Base-by-base conservation (phyloP, 106 monocot species). In the Dioscorea zingiberensis region DNA sequence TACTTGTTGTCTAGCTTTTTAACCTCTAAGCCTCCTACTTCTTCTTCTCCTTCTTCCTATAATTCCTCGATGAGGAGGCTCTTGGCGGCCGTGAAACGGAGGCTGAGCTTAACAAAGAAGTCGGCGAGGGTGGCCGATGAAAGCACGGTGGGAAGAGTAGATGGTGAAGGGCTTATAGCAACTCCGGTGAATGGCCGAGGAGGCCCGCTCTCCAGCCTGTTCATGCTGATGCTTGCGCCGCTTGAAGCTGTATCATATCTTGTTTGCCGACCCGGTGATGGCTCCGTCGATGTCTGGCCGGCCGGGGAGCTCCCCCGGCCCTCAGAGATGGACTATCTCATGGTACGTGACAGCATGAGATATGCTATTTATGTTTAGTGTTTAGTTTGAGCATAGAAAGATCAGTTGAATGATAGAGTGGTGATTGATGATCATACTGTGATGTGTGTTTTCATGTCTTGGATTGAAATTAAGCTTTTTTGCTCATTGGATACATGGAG, bases 311-410 rank as follows among this genome's bases (percentile, higher is more conserved):
- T 23, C 1, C 64, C 63, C 0, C 55, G 69, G 63, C 44, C 47
- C 25, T 51, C 59, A 25, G 80, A 80, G 27, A 45, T 75, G 60
- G 74, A 69, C 32, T 74, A 80, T 29, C 75, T 75, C 60, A 80
- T 80, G 80, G 62, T 80, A 64, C 66, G 66, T 29, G 80, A 75
- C 27, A 75, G 75, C 71, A 70, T 80, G 80, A 69, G 75, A 10
- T 80, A 80, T 47, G 75, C 71, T 14, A 74, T 80, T 19, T 80
- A 75, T 45, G 68, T 56, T 13, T 74, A 67, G 74, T 13, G 30
- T 30, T 38, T 38, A 38, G 38, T 38, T 38, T 38, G 9, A 38
- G 38, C 9, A 38, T 38, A 38, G 38, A 38, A 38, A 38, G 38
- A 38, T 6, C 10, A 10, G 38, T 10, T 8, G 38, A 38, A 10